Evolutionary conservation across 257 asterid genomes (phyloP), one percentile per base, ranked within the genome.

Genomic region (Penstemon davidsonii): DNA sequence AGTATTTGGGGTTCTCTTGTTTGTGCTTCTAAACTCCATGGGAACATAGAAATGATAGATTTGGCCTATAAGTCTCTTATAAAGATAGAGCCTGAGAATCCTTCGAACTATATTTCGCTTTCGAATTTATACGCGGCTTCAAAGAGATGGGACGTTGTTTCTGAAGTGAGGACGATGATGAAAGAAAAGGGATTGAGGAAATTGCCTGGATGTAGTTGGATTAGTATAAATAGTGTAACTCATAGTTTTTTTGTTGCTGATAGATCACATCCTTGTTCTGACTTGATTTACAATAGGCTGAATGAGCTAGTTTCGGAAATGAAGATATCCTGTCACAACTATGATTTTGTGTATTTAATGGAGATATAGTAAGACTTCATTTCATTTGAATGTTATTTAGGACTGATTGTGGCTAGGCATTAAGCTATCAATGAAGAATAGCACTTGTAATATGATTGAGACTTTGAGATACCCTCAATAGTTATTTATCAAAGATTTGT

Each of bases 1-100:
- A 86, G 87, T 64, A 70, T 84, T 39, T 88, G 96, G 92, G 96
- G 96, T 41, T 85, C 90, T 11, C 84, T 88, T n/a, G 61, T 82
- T 39, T 66, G 74, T 60, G 85, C 90, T 69, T 77, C 92, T 4
- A 80, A 70, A 10, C 66, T 79, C 4, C 88, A 79, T 43, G 93
- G 84, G 38, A 78, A 86, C 61, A 58, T 64, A 5, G 82, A 77
- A 38, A 83, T 88, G 77, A 83, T 77, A 45, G 85, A 82, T 15
- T 53, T 86, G 83, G 92, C 93, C 0, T 77, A 80, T 55, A 78
- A 72, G 69, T 75, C 82, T 47, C 92, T 88, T 11, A 70, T 86
- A 25, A 68, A 64, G 79, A 64, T 88, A 7, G 96, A 88, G 47
- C 96, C 88, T 0, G 80, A 76, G 46, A 88, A 84, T 66, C 75